phyloP scores from a whole-genome alignment of 2,329 filamentous ascomycete genomes.

The Clarireedia monteithiana region DNA sequence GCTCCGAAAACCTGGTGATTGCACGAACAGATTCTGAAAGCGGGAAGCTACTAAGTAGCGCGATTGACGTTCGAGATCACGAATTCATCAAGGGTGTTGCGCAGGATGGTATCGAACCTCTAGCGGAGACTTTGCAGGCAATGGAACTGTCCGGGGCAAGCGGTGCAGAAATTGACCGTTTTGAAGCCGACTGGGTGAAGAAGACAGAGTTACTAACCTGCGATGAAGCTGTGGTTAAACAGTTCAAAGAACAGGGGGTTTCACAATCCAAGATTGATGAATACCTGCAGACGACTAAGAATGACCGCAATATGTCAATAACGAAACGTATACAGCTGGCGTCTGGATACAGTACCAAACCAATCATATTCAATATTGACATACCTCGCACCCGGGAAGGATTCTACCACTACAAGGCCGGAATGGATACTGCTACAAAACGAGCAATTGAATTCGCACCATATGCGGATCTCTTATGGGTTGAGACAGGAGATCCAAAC shows the following conservation, averaged over 20 bases:
- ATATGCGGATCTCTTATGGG: slow-evolving; percentile 92
- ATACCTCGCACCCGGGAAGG: slow-evolving; percentile 89
- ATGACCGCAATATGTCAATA: slow-evolving; percentile 69
- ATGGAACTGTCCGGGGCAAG: slow-evolving; percentile 79
- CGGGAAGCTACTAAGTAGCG: slow-evolving; percentile 80
- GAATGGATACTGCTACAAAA: slow-evolving; percentile 82
- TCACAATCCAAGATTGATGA: slow-evolving; percentile 54
- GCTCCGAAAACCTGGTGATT: slow-evolving; percentile 87
- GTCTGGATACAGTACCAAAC: slow-evolving; percentile 54
- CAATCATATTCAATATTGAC: slow-evolving; percentile 83
- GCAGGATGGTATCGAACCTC: slow-evolving; percentile 63
- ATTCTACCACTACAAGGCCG: slow-evolving; percentile 83
- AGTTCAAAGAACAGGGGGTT: slow-evolving; percentile 61
- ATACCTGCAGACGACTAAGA: slow-evolving; percentile 55
- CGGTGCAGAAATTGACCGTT: slow-evolving; percentile 74
- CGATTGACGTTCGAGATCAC: slow-evolving; percentile 89
- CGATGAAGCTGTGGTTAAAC: slow-evolving; percentile 77
- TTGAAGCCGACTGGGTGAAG: slow-evolving; percentile 84
- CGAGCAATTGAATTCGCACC: slow-evolving; percentile 86
- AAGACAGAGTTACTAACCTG: slow-evolving; percentile 79
- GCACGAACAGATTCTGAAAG: slow-evolving; percentile 94
- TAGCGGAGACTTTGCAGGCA: slow-evolving; percentile 80
- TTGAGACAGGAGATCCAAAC: slow-evolving; percentile 86
- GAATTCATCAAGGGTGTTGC: slow-evolving; percentile 90
- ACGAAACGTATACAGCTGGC: slow-evolving; percentile 69